These are phyloP conservation scores for Castanea sativa DNA, from an alignment of 306 rosid species.

Conservation along the genomic window DNA sequence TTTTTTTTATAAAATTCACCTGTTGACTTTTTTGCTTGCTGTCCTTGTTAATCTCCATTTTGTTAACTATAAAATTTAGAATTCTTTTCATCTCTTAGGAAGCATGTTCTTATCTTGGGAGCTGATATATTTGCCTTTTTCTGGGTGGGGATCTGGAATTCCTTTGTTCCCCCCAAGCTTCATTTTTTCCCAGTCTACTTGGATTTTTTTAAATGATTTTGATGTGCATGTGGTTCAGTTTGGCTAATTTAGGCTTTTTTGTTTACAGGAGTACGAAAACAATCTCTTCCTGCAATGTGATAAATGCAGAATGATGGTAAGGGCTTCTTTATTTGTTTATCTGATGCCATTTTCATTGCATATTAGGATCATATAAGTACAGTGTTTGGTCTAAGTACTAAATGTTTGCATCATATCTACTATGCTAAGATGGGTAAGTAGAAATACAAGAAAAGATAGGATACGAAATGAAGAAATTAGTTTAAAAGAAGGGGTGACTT, in stretches of 20 bases:
- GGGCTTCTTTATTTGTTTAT: slow-evolving; percentile 9
- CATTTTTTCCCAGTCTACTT: background rate
- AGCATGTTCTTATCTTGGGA: background rate
- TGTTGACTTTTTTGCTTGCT: slow-evolving; percentile 12
- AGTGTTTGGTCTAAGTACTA: background rate
- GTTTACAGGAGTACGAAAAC: slow-evolving; percentile 83
- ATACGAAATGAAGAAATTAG: too few species aligned
- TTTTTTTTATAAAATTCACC: slow-evolving; percentile 6
- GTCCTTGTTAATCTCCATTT: slow-evolving; percentile 11
- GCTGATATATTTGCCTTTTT: background rate
- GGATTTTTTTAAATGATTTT: background rate
- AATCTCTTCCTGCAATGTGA: slow-evolving; percentile 96
- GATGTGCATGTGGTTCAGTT: background rate
- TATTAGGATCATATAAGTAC: slow-evolving; percentile 1
- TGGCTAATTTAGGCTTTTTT: slow-evolving; percentile 37
- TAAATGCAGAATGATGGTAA: slow-evolving; percentile 99
- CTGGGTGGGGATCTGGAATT: background rate
- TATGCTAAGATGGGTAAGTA: too few species aligned
- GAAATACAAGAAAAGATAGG: too few species aligned
- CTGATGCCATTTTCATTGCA: background rate
- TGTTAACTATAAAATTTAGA: background rate
- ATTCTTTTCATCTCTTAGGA: background rate
- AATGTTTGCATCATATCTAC: background rate
- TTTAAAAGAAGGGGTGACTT: too few species aligned
- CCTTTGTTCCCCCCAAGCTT: background rate